Conservation (phyloP, 305 asterid genomes). For the Fraxinus xanthoxyloides region DNA sequence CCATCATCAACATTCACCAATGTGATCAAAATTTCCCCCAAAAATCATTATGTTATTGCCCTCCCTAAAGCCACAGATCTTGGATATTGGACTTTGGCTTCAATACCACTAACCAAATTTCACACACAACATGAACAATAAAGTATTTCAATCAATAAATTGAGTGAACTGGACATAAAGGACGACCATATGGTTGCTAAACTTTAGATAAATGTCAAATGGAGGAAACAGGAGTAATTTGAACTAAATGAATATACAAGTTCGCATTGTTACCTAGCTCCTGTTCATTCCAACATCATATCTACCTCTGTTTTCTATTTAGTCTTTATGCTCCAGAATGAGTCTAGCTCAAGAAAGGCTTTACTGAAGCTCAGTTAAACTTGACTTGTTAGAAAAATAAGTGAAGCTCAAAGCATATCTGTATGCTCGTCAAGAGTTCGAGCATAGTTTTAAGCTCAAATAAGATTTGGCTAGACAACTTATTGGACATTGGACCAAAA, state of each 20-base stretch:
- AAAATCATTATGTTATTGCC: not conserved
- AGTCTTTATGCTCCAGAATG: not conserved
- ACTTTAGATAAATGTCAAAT: not conserved
- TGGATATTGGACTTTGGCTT: not conserved
- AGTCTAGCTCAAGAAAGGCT: not conserved
- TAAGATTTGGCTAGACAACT: not conserved
- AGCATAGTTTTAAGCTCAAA: not conserved
- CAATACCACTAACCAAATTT: not conserved
- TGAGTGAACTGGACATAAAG: not conserved
- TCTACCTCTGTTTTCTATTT: not conserved
- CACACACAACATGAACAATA: not conserved
- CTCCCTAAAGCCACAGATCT: not conserved
- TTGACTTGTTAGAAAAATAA: not conserved
- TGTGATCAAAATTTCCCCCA: not conserved
- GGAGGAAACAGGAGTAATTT: not conserved
- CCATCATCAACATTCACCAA: not conserved
- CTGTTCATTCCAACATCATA: not conserved
- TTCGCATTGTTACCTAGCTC: not conserved
- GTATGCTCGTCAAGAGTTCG: not conserved
- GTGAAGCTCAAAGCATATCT: not conserved
- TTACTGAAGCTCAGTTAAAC: not conserved
- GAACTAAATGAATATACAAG: not conserved
- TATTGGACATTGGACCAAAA: not conserved
- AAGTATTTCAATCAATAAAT: not conserved
- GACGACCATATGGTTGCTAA: not conserved